Conservation (phyloP, 78 protist species). For the Pigoraptor vietnamica region DNA sequence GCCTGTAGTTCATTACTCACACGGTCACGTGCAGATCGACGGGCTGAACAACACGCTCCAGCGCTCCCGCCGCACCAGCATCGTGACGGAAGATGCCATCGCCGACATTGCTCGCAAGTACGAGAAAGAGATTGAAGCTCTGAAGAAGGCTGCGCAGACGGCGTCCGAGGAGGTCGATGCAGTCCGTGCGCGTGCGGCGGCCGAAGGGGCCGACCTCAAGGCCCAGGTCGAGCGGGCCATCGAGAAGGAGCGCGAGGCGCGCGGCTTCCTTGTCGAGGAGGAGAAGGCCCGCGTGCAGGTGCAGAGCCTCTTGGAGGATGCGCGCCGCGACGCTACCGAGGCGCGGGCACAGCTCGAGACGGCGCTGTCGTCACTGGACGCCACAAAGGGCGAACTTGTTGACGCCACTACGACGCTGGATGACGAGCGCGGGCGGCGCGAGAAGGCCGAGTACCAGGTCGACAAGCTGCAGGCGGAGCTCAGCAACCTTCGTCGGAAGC, state of each 20-base stretch:
- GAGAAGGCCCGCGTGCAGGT: background rate
- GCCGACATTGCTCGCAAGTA: background rate
- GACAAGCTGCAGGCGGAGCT: background rate
- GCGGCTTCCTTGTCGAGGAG: background rate
- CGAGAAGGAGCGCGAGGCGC: background rate
- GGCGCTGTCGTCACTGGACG: background rate
- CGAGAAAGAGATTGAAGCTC: background rate
- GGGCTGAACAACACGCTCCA: background rate
- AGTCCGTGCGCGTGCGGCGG: background rate
- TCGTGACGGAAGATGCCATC: background rate
- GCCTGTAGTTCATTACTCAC: no score
- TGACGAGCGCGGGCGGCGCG: background rate
- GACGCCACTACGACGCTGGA: background rate
- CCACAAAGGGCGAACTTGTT: background rate
- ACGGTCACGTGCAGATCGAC: background rate
- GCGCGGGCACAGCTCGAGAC: background rate
- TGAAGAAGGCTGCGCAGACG: background rate
- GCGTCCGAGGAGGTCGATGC: background rate
- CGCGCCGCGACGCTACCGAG: background rate
- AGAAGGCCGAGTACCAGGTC: background rate
- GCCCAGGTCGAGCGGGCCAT: background rate
- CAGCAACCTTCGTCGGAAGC: background rate
- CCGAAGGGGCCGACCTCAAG: background rate
- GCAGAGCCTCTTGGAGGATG: background rate
- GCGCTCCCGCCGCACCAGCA: background rate